Evolutionary conservation across 768 basidiomycete genomes (phyloP), one percentile per base, ranked within the genome.

Genomic region (Lepiota brunneoincarnata): DNA sequence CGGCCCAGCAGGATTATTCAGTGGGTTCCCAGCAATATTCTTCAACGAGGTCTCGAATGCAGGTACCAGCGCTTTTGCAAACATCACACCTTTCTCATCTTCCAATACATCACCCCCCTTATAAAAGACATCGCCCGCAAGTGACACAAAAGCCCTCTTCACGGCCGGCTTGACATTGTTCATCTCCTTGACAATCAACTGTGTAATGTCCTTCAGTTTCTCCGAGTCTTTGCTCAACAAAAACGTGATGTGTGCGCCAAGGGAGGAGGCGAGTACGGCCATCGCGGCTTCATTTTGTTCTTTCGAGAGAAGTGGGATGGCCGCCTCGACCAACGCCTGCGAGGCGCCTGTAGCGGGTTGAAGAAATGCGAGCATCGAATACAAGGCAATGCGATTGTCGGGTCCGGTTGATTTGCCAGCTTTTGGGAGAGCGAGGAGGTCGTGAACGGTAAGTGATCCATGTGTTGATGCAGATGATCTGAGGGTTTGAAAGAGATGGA

Each of bases 381-480:
- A 95, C 7, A 98, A 74, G 0, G 87, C 75, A 4, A 84, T 67
- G 15, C 95, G 84, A 65, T 98, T 93, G 52, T 96, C 96, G 2
- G 89, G 80, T 1, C 93, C 92, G 0, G 86, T 72, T 0, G 93
- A 91, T 74, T 97, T 99, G 18, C 92, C 89, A 0, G 85, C 68
- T 61, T 87, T 86, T 1, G 93, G 89, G 0, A 93, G 75, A n/a
- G 73, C 71, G 9, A 93, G 71, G 4, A 93, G 67, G 58, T 96
- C 92, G 7, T 73, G 73, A 2, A 85, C 77, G 10, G 83, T 77
- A 1, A 73, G 57, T 5, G 14, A 23, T 4, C 49, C 48, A 11
- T 47, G 49, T 6, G 43, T 37, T 2, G 36, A 47, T 5, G 54
- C 45, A 2, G 57, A 46, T 2, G 18, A 24, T 38, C 88, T 60